Evolutionary conservation across 345 rosid species (phyloP), one percentile per base, ranked within the genome.

Genomic region (Sonneratia alba): DNA sequence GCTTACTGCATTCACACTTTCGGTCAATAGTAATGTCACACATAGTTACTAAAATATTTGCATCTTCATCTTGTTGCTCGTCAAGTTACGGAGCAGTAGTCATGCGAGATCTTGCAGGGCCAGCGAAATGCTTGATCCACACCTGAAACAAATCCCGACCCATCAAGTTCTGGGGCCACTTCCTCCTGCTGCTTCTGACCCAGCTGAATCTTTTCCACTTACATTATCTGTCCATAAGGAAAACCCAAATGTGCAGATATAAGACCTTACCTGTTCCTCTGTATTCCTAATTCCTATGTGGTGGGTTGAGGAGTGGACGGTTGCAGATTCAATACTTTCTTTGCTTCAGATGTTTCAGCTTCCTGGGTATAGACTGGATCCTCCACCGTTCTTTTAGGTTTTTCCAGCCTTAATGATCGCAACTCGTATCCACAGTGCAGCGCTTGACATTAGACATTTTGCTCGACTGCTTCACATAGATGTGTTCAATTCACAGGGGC

Each of bases 271-370:
- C 79, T 57, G 69, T 67, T 56, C 3, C 9, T 71, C 48, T 73
- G 16, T 3, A 47, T 73, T 56, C 56, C 36, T 22, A 37, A 27
- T 27, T 27, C 32, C 32, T 8, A n/a, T 22, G 43, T 34, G 15
- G 27, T 16, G 48, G 32, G 32, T 16, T 76, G 79, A 47, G 81
- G 81, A 37, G 78, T 70, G 59, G 79, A 34, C 24, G 81, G 78
- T 53, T 79, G 77, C 75, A 71, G 45, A 69, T 38, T 56, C 43
- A 69, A 72, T 42, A 79, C 72, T 48, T 73, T 72, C 71, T 76
- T 75, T 43, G 87, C 80, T 68, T 87, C 89, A 22, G 86, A 77
- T 89, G 87, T 83, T 81, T 89, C 89, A 65, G 85, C 83, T 84
- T 89, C 91, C 67, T 27, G 32, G 32, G 32, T 27, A 27, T 27